Evolutionary conservation across 129 eudicot genomes (phyloP).

Genomic region (Artemisia annua): DNA sequence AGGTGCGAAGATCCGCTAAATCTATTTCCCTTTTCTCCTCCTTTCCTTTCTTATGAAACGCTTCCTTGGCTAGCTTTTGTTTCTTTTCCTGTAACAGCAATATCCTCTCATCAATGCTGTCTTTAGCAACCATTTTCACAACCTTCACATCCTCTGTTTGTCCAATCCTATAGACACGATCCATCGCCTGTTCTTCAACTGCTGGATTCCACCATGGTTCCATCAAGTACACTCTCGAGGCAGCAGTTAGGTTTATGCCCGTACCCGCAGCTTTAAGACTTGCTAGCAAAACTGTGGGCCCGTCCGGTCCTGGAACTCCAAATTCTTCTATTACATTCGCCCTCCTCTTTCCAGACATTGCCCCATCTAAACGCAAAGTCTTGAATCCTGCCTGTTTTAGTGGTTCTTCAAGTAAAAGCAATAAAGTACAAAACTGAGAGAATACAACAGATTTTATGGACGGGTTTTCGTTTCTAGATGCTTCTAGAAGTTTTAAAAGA

Average conservation of each 20-base stretch:
- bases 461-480: constrained; percentile 45
- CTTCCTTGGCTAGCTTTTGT: constrained; percentile 61
- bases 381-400: constrained; percentile 74
- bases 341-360: constrained; percentile 70
- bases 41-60: constrained; percentile 57
- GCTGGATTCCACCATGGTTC: constrained; percentile 99
- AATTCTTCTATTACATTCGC: constrained; percentile 59
- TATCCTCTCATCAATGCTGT: constrained; percentile 81
- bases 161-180: constrained; percentile 86
- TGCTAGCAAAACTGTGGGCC: constrained; percentile 83
- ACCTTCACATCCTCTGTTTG: constrained; percentile 72
- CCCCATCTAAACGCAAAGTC: constrained; percentile 68
- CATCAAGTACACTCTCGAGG: constrained; percentile 77
- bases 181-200: constrained; percentile 94
- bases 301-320: constrained; percentile 40
- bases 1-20: constrained; percentile 57
- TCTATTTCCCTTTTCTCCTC: constrained; percentile 55
- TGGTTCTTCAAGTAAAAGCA: constrained; percentile 75
- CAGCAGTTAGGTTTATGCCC: constrained; percentile 79
- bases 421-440: constrained; percentile 72
- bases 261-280: constrained; percentile 84
- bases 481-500: constrained; percentile 56
- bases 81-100: constrained; percentile 73
- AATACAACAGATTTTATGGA: constrained; percentile 63
- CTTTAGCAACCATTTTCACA: constrained; percentile 73